A percentile compares a stretch with the other conserved stretches of the same genome.
phyloP scores from a whole-genome alignment of 2,329 filamentous ascomycete genomes.

The Colletotrichum liaoningense region DNA sequence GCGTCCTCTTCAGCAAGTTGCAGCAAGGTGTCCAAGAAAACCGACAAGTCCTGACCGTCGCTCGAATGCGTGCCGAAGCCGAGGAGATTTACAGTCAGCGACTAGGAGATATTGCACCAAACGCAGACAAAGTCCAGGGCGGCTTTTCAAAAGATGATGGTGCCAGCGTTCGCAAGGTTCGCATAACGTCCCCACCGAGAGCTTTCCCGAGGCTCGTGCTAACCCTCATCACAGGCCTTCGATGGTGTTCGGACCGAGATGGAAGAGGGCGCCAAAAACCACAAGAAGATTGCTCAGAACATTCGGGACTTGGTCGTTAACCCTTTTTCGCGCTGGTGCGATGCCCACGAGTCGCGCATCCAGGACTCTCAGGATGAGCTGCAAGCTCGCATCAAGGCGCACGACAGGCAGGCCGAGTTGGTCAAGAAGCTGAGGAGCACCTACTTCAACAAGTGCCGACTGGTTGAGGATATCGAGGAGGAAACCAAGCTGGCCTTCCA shows the following conservation, averaged over 20 bases:
- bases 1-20: conserved; percentile 94
- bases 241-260: conserved; percentile 94
- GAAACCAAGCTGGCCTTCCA: conserved; percentile 99
- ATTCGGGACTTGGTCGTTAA: conserved; percentile 96
- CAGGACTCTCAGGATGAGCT: conserved; percentile 96
- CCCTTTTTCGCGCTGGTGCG: conserved; percentile 96
- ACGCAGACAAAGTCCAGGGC: conserved; percentile 82
- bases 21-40: conserved; percentile 97
- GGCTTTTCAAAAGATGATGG: conserved; percentile 94
- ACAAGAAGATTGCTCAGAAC: conserved; percentile 95
- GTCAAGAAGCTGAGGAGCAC: conserved; percentile 94
- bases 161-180: conserved; percentile 86
- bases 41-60: conserved; percentile 90
- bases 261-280: conserved; percentile 88
- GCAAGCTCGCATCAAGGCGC: conserved; percentile 88
- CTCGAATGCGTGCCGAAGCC: conserved; percentile 93
- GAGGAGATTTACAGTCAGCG: conserved; percentile 89
- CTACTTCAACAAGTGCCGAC: conserved; percentile 98
- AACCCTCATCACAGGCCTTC: conserved; percentile 74
- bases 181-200: conserved; percentile 5
- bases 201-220: conserved; percentile 31
- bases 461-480: conserved; percentile 96
- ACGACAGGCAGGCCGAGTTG: conserved; percentile 89
- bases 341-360: conserved; percentile 90
- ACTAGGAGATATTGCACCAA: conserved; percentile 83